Percentiles rank a stretch among this genome's conserved stretches.
Conservation (phyloP, 257 asterid species). For the Solanum appendiculatum region DNA sequence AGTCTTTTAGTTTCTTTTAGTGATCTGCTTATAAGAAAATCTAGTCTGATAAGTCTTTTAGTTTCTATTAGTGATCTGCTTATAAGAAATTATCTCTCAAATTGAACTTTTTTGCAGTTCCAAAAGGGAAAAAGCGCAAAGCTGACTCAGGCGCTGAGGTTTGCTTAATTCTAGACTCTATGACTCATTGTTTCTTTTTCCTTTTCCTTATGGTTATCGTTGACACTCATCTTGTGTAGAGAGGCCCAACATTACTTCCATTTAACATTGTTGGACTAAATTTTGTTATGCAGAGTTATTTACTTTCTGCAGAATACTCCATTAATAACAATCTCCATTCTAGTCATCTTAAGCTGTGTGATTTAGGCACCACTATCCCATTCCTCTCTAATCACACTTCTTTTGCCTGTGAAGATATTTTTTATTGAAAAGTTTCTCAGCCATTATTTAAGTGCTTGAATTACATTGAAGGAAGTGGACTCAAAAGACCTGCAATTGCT, state of each 20-base stretch:
- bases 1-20: not conserved
- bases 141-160: conserved; percentile 68
- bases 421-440: not conserved
- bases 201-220: not conserved
- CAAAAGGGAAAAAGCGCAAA: conserved; percentile 79
- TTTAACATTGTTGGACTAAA: not conserved
- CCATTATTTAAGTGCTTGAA: not conserved
- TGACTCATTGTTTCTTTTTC: not conserved
- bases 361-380: not conserved
- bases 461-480: not conserved
- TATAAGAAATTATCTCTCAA: not conserved
- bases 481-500: not conserved
- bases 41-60: not conserved
- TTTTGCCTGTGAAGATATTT: not conserved
- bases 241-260: not conserved
- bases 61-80: conserved; percentile 1
- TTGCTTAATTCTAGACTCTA: conserved; percentile 9
- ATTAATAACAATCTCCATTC: not conserved
- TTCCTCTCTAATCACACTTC: not conserved
- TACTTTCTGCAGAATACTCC: not conserved
- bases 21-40: not conserved
- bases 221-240: not conserved
- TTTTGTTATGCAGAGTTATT: not conserved
- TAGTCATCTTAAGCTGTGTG: not conserved
- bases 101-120: conserved; percentile 33